Conservation (phyloP, 176 grass and related monocot species). For the Tillandsia fasciculata region DNA sequence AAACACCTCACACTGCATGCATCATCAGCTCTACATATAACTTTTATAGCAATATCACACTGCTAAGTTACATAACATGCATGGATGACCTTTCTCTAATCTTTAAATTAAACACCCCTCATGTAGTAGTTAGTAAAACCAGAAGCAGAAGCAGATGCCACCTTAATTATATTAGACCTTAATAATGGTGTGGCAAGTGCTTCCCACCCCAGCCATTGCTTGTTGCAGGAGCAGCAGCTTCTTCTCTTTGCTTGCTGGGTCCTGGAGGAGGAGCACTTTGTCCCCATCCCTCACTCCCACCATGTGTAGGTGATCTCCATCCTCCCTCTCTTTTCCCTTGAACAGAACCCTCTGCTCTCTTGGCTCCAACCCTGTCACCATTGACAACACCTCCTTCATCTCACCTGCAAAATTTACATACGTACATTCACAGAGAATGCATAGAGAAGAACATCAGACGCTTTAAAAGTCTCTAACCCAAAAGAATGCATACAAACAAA, state of each 20-base stretch:
- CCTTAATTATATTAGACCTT: not conserved
- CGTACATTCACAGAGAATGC: not conserved
- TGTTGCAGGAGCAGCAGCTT: conserved; percentile 27
- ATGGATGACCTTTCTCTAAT: conserved; percentile 7
- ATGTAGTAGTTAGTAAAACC: conserved; percentile 24
- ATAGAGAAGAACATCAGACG: too few relatives aligned
- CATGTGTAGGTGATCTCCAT: conserved; percentile 62
- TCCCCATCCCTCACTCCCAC: conserved; percentile 75
- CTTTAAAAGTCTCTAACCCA: too few relatives aligned
- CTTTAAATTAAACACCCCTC: conserved; percentile 11
- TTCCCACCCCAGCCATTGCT: conserved; percentile 11
- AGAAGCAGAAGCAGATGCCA: too few relatives aligned
- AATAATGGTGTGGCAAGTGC: conserved; percentile 30
- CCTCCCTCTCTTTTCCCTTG: conserved; percentile 88
- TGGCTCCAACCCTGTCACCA: conserved; percentile 61
- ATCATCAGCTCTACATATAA: too few relatives aligned
- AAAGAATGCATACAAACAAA: too few relatives aligned
- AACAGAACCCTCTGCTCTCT: conserved; percentile 82
- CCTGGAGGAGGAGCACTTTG: conserved; percentile 67
- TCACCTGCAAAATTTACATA: conserved; percentile 39
- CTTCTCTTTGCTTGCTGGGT: conserved; percentile 61
- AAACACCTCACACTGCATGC: too few relatives aligned
- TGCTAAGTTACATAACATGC: too few relatives aligned
- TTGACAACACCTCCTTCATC: conserved; percentile 57
- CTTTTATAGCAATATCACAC: too few relatives aligned